A percentile compares a stretch with the other conserved stretches of the same genome.
These are phyloP conservation scores for Trichocladium antarcticum DNA, from an alignment of 495 filamentous ascomycete species.

Conservation along the genomic window DNA sequence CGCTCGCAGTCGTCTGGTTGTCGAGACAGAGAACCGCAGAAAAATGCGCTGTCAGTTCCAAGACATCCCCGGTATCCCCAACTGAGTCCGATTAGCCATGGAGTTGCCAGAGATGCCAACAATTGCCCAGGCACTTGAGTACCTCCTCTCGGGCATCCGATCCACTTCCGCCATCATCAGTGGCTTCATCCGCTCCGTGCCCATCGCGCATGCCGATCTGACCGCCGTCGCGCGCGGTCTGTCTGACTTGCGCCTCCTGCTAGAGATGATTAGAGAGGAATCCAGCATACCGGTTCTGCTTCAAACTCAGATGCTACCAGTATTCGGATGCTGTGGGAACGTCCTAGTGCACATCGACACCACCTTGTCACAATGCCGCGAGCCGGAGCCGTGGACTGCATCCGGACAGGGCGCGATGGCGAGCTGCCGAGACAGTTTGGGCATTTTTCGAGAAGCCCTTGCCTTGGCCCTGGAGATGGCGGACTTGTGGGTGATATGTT, in stretches of 20 bases:
- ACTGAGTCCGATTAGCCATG: not conserved
- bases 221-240: slow-evolving; percentile 22
- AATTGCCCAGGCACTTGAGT: slow-evolving; percentile 15
- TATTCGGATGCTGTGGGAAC: slow-evolving; percentile 18
- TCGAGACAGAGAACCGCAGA: no score
- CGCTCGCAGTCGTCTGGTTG: no score
- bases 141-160: slow-evolving; percentile 17
- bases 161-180: slow-evolving; percentile 22
- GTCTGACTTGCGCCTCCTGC: slow-evolving; percentile 22
- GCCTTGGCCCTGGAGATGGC: slow-evolving; percentile 18
- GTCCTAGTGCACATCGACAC: slow-evolving; percentile 13
- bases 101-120: not conserved
- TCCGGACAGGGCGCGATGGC: slow-evolving; percentile 8
- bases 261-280: slow-evolving; percentile 22
- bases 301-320: slow-evolving; percentile 12
- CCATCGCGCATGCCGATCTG: slow-evolving; percentile 20
- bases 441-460: slow-evolving; percentile 14
- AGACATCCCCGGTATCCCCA: no score
- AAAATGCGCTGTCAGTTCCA: no score
- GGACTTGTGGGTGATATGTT: slow-evolving; percentile 14
- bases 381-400: slow-evolving; percentile 14
- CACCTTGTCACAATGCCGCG: slow-evolving; percentile 10
- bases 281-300: slow-evolving; percentile 13
- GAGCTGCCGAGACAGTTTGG: slow-evolving; percentile 8
- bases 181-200: slow-evolving; percentile 23